A percentile compares a stretch with the other conserved stretches of the same genome.
Conservation (phyloP, 805 yeast genomes). For the Zygosaccharomyces bailii region DNA sequence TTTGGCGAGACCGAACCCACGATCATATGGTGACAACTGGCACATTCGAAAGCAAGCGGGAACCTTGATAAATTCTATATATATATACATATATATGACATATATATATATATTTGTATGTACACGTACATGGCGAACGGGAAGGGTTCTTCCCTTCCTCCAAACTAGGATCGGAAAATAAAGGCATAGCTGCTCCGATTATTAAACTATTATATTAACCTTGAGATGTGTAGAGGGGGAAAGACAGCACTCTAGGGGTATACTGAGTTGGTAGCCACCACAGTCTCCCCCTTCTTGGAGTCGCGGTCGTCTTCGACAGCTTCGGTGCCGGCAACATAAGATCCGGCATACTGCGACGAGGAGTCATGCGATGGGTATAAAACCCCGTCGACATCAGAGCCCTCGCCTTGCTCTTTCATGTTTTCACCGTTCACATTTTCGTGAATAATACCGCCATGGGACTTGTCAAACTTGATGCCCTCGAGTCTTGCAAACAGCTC, state of each 20-base stretch:
- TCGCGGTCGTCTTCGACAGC: not conserved
- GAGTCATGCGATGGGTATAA: not conserved
- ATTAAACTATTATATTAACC: not conserved
- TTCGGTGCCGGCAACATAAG: not conserved
- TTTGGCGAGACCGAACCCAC: not conserved
- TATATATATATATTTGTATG: too few species aligned
- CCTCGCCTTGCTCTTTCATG: too few species aligned
- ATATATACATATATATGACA: too few species aligned
- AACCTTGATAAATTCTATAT: not conserved
- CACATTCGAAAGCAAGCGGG: not conserved
- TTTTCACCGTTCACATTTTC: constrained; percentile 1
- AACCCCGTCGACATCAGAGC: constrained; percentile 2
- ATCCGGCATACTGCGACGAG: not conserved
- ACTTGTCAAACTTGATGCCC: constrained; percentile 35
- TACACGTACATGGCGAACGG: not conserved
- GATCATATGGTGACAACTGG: not conserved
- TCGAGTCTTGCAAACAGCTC: constrained; percentile 48
- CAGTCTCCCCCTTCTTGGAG: constrained; percentile 1
- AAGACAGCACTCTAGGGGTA: not conserved
- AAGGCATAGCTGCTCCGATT: too few species aligned
- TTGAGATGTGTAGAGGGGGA: not conserved
- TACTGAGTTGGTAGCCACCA: not conserved
- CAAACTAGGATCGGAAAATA: too few species aligned
- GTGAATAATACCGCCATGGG: constrained; percentile 32
- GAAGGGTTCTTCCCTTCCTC: not conserved